Conservation (phyloP, 192 early-diverging fungal species). For the Linnemannia exigua region DNA sequence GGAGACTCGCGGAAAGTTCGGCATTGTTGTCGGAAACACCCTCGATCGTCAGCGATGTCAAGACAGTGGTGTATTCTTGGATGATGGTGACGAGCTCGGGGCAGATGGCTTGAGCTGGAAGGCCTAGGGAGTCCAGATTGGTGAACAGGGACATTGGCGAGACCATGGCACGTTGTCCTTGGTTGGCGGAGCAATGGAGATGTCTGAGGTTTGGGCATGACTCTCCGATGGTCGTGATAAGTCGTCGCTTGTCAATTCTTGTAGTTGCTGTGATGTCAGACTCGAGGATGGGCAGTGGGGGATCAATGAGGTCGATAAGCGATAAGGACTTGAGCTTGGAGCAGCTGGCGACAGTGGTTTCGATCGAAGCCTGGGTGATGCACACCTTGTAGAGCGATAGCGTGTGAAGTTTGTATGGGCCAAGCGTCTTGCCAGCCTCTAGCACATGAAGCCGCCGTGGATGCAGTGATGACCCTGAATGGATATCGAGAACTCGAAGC, state of each 20-base stretch:
- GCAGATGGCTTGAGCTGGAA: background rate
- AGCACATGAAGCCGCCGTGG: background rate
- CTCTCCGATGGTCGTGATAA: background rate
- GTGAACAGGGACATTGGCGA: background rate
- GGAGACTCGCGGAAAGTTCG: background rate
- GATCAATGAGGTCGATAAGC: slow-evolving; percentile 1
- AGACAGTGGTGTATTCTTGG: background rate
- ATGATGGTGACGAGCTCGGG: slow-evolving; percentile 8
- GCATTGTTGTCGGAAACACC: background rate
- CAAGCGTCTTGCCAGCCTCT: background rate
- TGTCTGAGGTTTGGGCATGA: background rate
- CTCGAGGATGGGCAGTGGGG: background rate
- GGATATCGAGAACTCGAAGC: background rate
- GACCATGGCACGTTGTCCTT: slow-evolving; percentile 1
- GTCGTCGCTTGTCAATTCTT: background rate
- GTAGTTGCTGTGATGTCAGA: background rate
- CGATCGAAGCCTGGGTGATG: background rate
- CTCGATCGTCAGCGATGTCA: slow-evolving; percentile 3
- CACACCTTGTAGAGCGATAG: background rate
- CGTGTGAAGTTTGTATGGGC: background rate
- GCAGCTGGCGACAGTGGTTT: background rate
- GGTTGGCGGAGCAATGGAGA: background rate
- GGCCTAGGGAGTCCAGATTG: background rate
- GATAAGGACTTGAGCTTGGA: background rate
- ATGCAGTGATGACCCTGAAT: background rate